Conservation (phyloP, 2,329 filamentous ascomycete genomes). For the Verruconis gallopava region DNA sequence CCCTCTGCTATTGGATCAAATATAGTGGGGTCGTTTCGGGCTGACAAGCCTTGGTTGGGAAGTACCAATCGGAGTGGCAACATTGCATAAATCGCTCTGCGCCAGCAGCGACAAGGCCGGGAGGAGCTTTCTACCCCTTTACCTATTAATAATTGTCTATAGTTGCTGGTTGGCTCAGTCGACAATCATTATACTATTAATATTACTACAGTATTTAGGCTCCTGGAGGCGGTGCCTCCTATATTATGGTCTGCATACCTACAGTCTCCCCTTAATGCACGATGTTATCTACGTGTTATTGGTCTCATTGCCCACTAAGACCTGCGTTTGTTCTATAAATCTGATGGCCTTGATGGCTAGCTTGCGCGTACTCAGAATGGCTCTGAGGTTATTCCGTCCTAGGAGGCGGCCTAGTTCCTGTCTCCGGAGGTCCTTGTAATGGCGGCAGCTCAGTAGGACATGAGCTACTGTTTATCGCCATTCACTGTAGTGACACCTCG, state of each 20-base stretch:
- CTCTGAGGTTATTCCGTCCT: slow-evolving; percentile 15
- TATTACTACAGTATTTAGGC: no score
- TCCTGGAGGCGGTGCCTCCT: no score
- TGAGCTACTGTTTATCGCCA: slow-evolving; percentile 19
- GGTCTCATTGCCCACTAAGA: neutral
- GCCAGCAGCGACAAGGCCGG: neutral
- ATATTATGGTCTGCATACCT: no score
- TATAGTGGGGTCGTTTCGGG: neutral
- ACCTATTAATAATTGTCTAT: neutral
- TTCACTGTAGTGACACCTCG: no score
- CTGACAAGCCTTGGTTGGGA: neutral
- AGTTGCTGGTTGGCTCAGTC: neutral
- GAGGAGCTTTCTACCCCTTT: slow-evolving; percentile 1
- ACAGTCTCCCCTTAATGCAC: neutral
- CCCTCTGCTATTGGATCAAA: neutral
- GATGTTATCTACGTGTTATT: neutral
- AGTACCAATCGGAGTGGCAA: neutral
- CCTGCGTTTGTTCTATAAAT: no score
- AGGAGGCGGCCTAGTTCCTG: no score
- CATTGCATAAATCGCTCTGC: slow-evolving; percentile 1
- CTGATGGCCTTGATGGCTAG: no score
- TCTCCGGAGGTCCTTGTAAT: no score
- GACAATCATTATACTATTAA: neutral
- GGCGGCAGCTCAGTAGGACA: slow-evolving; percentile 20
- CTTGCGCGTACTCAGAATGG: slow-evolving; percentile 13